Base-by-base conservation (phyloP, 306 rosid genomes). In the Alnus rubra region DNA sequence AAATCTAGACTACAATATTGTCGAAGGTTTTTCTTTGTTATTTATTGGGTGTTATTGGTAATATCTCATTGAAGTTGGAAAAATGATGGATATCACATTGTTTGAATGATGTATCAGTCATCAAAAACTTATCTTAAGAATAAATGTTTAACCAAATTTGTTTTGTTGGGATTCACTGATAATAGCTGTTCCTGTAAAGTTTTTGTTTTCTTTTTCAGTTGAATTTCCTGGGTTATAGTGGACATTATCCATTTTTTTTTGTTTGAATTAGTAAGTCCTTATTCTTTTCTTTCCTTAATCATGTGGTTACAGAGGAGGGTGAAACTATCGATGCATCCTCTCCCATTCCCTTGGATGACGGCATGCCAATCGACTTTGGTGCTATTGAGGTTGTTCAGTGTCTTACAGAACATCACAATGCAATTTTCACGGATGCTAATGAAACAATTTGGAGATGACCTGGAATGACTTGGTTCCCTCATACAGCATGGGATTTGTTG, bases 371-470 rank as follows among this genome's bases (percentile, higher is more conserved):
- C 48, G 99, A 96, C 93, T 88, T 88, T 52, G 94, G 90, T 35
- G 94, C 96, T 16, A 89, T 96, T 10, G 99, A 96, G 87, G 97
- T 93, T 82, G 81, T 96, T 83, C 99, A 96, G 87, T 87, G 91
- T 82, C 99, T 96, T 79, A 89, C 93, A 65, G 99, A 91, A 82
- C 96, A 93, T 87, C 98, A 96, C 80, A 93, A 96, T 75, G 93
- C 94, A 18, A 84, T 96, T 65, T 96, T 96, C 86, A 96, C 99
- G 1, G 96, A 96, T 84, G 97, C 99, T 53, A 93, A 96, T 52
- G 97, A 89, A 88, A 96, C 99, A 28, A 81, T 91, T 67, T 96
- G 99, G 99, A 91, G 92, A 87, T 96, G 86, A 88, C 47, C 65
- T 60, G 31, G 15, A 83, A 63, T 63, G 30, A 28, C 62, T 39